Percentiles rank a stretch among this genome's conserved stretches.
Evolutionary conservation across 2,329 filamentous ascomycete genomes (phyloP).

Genomic region (Pyrenochaeta sp.): DNA sequence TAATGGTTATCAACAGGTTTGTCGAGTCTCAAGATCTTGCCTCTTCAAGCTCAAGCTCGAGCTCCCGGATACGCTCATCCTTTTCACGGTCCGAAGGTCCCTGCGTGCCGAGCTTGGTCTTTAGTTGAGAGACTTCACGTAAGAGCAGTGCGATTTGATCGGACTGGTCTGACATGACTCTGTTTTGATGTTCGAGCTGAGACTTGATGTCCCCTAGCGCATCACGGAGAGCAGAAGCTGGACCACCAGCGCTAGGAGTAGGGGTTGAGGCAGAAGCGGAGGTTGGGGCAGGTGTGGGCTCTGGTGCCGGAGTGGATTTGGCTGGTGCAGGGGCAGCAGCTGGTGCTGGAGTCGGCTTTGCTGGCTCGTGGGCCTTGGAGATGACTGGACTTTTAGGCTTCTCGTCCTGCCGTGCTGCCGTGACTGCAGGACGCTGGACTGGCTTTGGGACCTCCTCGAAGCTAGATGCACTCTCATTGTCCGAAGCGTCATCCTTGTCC

Average conservation of each 20-base stretch:
- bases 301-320: slow-evolving; percentile 46
- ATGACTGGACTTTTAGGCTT: slow-evolving; percentile 46
- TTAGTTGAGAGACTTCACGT: slow-evolving; percentile 69
- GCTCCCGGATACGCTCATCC: slow-evolving; percentile 50
- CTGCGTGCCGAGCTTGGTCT: slow-evolving; percentile 70
- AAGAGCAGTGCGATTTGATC: slow-evolving; percentile 76
- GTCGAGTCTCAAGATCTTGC: slow-evolving; percentile 49
- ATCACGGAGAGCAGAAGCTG: slow-evolving; percentile 65
- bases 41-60: slow-evolving; percentile 52
- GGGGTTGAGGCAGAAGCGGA: slow-evolving; percentile 49
- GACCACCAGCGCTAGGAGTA: slow-evolving; percentile 50
- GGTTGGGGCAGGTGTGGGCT: slow-evolving; percentile 49
- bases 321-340: slow-evolving; percentile 40
- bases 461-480: slow-evolving; percentile 73
- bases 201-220: slow-evolving; percentile 79
- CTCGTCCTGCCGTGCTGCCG: slow-evolving; percentile 48
- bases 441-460: slow-evolving; percentile 88
- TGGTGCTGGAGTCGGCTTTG: slow-evolving; percentile 51
- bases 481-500: slow-evolving; percentile 71
- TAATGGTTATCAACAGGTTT: too few relatives aligned
- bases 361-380: slow-evolving; percentile 53
- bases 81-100: slow-evolving; percentile 45
- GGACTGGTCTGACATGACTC: slow-evolving; percentile 78
- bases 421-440: slow-evolving; percentile 63
- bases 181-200: slow-evolving; percentile 77